Conservation (phyloP, 441 rosid species). For the Manihot esculenta region DNA sequence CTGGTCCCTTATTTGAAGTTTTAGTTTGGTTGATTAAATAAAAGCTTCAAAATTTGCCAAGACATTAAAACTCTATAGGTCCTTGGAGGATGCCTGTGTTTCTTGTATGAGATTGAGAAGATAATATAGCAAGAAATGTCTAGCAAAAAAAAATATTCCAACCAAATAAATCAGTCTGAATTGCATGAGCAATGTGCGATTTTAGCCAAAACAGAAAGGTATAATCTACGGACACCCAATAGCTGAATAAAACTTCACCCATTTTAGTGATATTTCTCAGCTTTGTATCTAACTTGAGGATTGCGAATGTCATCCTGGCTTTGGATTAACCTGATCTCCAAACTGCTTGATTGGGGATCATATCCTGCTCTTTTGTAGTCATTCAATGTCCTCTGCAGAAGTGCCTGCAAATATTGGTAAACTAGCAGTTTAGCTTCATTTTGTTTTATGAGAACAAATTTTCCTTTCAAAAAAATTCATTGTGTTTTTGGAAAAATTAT, state of each 20-base stretch:
- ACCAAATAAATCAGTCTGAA: not conserved
- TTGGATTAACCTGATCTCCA: conserved; percentile 92
- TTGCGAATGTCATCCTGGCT: conserved; percentile 88
- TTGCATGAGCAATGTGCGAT: not conserved
- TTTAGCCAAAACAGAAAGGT: not conserved
- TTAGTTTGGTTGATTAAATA: not conserved
- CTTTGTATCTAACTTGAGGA: conserved; percentile 64
- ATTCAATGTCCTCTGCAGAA: conserved; percentile 71
- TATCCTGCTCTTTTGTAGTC: conserved; percentile 66
- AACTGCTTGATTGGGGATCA: conserved; percentile 71
- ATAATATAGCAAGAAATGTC: not conserved
- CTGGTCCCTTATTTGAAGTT: too few relatives aligned
- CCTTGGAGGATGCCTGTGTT: too few relatives aligned
- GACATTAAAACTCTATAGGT: not conserved
- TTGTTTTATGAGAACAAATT: too few relatives aligned
- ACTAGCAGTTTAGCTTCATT: not conserved
- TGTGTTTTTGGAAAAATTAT: too few relatives aligned
- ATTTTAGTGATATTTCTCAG: conserved; percentile 55
- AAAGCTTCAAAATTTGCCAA: not conserved
- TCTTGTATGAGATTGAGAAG: too few relatives aligned
- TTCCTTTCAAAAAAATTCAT: too few relatives aligned
- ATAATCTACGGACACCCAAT: not conserved
- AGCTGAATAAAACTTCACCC: not conserved
- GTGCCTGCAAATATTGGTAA: conserved; percentile 46
- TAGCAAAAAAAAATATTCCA: too few relatives aligned